phyloP scores from a whole-genome alignment of 1,139 yeast species.

The Geotrichum phurueaensis region DNA sequence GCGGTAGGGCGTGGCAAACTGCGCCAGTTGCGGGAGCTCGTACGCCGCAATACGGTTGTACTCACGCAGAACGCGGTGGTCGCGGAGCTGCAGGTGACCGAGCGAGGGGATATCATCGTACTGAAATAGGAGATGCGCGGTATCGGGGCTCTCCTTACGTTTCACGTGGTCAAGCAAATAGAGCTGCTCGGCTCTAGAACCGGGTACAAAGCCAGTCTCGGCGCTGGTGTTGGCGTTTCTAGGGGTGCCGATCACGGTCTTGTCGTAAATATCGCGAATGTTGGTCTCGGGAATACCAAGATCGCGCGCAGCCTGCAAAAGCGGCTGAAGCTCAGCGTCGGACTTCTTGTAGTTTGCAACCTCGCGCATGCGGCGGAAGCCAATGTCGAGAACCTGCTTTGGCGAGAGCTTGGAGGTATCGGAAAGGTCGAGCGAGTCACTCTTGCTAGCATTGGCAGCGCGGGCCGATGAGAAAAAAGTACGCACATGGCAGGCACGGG shows the following conservation, averaged over 20 bases:
- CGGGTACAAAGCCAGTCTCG: conserved; percentile 17
- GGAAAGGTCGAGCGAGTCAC: conserved; percentile 12
- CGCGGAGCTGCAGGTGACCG: conserved; percentile 56
- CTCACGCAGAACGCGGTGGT: conserved; percentile 53
- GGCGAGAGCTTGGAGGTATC: conserved; percentile 17
- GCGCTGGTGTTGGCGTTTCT: conserved; percentile 3
- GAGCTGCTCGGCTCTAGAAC: conserved; percentile 16
- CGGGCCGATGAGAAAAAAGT: conserved; percentile 3
- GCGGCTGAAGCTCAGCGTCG: conserved; percentile 28
- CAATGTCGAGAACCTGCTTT: conserved; percentile 30
- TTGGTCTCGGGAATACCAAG: conserved; percentile 30
- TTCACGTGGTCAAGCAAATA: conserved; percentile 12
- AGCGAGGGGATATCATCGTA: conserved; percentile 57
- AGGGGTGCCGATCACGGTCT: conserved; percentile 24
- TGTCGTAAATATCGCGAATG: conserved; percentile 30
- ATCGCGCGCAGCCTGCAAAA: conserved; percentile 32
- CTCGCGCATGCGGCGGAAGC: conserved; percentile 33
- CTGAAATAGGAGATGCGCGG: conserved; percentile 38
- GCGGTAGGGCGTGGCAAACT: conserved; percentile 41
- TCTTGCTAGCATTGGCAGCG: not conserved
- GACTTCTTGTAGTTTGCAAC: conserved; percentile 28
- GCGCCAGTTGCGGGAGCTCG: conserved; percentile 79
- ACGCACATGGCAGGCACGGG: not conserved
- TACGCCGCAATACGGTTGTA: conserved; percentile 81
- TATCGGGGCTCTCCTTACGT: conserved; percentile 24